Percentiles rank a stretch among this genome's conserved stretches.
phyloP scores from a whole-genome alignment of 352 stramenopile genomes.

The Phytophthora europaea region DNA sequence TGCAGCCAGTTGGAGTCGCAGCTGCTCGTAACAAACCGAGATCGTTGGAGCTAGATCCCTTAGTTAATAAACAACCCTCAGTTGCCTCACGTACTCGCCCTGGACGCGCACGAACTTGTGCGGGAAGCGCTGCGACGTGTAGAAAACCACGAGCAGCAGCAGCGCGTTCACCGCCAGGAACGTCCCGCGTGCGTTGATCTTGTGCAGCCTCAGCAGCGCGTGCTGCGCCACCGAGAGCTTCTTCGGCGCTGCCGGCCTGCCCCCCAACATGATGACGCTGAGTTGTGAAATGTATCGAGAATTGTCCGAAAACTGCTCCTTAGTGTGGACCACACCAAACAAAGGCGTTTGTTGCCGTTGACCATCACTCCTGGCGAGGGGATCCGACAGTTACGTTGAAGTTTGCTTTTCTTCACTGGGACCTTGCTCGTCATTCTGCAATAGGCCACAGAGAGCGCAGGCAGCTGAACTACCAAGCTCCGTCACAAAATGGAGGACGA shows the following conservation, averaged over 20 bases:
- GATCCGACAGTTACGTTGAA: slow-evolving; percentile 35
- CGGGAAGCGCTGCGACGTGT: slow-evolving; percentile 62
- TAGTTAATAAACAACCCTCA: neutral
- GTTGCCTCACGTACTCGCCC: slow-evolving; percentile 63
- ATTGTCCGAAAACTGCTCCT: neutral
- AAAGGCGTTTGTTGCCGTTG: neutral
- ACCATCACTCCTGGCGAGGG: slow-evolving; percentile 1
- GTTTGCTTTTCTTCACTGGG: neutral
- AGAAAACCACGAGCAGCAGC: slow-evolving; percentile 66
- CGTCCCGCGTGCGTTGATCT: slow-evolving; percentile 49
- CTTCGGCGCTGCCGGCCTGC: slow-evolving; percentile 11
- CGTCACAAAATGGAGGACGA: slow-evolving; percentile 48
- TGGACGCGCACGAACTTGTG: slow-evolving; percentile 77
- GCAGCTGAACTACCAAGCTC: neutral
- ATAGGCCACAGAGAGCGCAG: slow-evolving; percentile 15
- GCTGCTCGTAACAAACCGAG: slow-evolving; percentile 36
- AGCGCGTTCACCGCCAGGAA: slow-evolving; percentile 65
- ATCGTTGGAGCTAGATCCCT: slow-evolving; percentile 8
- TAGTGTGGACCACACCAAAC: neutral
- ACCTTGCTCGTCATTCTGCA: slow-evolving; percentile 8
- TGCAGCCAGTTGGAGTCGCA: slow-evolving; percentile 80
- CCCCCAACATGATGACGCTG: slow-evolving; percentile 23
- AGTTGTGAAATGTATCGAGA: neutral
- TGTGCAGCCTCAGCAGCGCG: slow-evolving; percentile 55
- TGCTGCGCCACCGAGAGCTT: slow-evolving; percentile 51